Evolutionary conservation across 176 grass and related monocot genomes (phyloP).

Genomic region (Aegilops umbellulata): DNA sequence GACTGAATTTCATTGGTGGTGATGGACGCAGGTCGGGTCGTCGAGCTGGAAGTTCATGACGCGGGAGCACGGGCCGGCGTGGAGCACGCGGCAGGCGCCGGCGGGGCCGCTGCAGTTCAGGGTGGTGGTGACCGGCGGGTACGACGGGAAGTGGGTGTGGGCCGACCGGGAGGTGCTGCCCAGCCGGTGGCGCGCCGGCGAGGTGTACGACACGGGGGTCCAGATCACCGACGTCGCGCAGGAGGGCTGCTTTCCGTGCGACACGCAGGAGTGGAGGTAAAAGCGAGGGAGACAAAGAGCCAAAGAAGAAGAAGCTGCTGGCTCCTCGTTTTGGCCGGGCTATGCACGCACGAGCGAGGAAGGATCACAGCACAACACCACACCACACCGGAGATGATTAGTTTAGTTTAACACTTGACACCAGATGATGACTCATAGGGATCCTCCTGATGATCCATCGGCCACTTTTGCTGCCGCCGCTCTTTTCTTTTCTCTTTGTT

Average conservation of each 20-base stretch:
- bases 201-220: conserved; percentile 65
- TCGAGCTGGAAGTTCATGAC: conserved; percentile 84
- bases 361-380: not conserved
- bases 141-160: conserved; percentile 93
- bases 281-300: not conserved
- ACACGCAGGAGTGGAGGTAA: conserved; percentile 62
- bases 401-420: not conserved
- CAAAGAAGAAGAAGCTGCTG: not conserved
- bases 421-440: not conserved
- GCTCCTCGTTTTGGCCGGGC: conserved; percentile 22
- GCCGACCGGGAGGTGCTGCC: conserved; percentile 61
- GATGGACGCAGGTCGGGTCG: conserved; percentile 50
- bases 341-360: not conserved
- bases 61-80: conserved; percentile 77
- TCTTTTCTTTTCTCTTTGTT: not conserved
- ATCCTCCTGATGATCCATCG: not conserved
- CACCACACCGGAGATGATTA: not conserved
- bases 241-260: conserved; percentile 72
- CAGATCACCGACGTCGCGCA: conserved; percentile 71
- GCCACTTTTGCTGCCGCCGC: conserved; percentile 2
- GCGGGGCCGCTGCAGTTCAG: conserved; percentile 82
- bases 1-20: not conserved
- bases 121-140: conserved; percentile 83
- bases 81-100: conserved; percentile 73
- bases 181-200: conserved; percentile 48